Evolutionary conservation across 2,329 filamentous ascomycete genomes (phyloP), one percentile per base, ranked within the genome.

Genomic region (Emericellopsis cladophorae): DNA sequence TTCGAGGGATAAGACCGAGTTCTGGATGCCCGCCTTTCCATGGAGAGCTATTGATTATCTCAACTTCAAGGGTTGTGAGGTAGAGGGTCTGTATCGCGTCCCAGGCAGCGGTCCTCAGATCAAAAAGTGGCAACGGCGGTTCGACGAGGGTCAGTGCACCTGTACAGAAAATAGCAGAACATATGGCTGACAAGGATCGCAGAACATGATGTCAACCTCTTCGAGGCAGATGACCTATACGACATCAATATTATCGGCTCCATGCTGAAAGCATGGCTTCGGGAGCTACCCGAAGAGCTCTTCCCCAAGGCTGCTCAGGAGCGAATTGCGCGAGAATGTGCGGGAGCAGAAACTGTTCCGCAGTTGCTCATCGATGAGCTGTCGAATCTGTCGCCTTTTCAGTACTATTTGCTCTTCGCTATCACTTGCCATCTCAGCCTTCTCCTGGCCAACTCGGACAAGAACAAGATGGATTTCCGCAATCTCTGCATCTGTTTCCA

Each of bases 391-490:
- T 85, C 90, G 7, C 90, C 90, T 0, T 95, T 92, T 69, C 94
- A 95, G 64, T 96, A 96, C 64, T 95, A 96, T 56, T 81, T 96
- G 12, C 78, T 96, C 6, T 96, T 96, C 58, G 90, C 90, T 52
- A 95, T 95, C 51, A 96, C 90, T 29, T 95, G 90, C 61, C 90
- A 96, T 54, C 79, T 96, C 38, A 95, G 88, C 52, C 74, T 95
- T 22, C 73, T 96, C 9, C 79, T 95, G 50, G 88, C 86, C 1
- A 90, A 94, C 59, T 84, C 88, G 21, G 86, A 93, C 48, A 89
- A 90, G 67, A 96, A 95, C 73, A 95, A 94, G 67, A 96, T 96
- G 90, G 87, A 94, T 56, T 95, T 90, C 57, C 80, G 86, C 55
- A 95, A 95, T 49, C 68, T 96, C 21, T 94, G 88, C 64, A 94